These are phyloP conservation scores for Macaranga tanarius DNA, from an alignment of 441 rosid species.

Conservation along the genomic window DNA sequence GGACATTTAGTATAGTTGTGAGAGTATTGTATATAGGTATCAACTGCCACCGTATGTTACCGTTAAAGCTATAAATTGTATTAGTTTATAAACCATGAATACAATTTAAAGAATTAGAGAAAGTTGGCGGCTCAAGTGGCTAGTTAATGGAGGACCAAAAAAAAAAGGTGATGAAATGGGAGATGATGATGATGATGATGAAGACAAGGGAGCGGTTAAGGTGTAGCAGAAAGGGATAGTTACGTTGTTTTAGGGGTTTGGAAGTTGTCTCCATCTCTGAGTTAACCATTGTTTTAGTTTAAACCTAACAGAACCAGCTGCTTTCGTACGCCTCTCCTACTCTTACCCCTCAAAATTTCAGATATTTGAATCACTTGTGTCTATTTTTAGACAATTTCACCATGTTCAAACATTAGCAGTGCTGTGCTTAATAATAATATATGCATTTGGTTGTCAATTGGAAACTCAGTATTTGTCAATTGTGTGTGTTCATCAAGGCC, in stretches of 20 bases:
- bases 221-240: background rate
- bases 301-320: background rate
- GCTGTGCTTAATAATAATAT: too few species aligned
- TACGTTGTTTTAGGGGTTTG: slow-evolving; percentile 1
- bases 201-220: background rate
- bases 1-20: too few species aligned
- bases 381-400: too few species aligned
- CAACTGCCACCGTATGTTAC: background rate
- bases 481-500: too few species aligned
- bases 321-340: background rate
- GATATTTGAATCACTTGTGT: too few species aligned
- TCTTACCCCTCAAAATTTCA: too few species aligned
- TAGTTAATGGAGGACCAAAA: background rate
- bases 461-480: too few species aligned
- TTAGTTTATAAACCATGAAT: too few species aligned
- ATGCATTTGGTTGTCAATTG: too few species aligned
- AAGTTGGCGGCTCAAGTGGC: background rate
- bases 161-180: too few species aligned
- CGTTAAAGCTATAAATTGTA: background rate
- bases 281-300: background rate
- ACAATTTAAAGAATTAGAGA: background rate
- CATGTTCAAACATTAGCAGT: too few species aligned
- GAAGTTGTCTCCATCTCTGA: slow-evolving; percentile 1
- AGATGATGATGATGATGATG: background rate
- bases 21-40: background rate